A percentile compares a stretch with the other conserved stretches of the same genome.
phyloP scores from a whole-genome alignment of 148 eudicot species.

The Vaccinium corymbosum region DNA sequence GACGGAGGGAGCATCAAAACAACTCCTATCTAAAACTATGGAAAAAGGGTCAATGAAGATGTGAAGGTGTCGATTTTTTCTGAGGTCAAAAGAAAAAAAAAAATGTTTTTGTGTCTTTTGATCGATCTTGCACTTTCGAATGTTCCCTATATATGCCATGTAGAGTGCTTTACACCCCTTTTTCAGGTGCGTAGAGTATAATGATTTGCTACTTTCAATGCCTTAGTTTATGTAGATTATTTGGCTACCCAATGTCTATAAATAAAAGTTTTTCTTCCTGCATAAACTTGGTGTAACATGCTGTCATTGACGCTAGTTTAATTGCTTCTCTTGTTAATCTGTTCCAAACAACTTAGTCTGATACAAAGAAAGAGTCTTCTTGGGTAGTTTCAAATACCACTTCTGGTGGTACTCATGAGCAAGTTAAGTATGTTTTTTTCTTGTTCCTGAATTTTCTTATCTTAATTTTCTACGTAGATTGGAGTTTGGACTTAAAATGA shows the following conservation, averaged over 20 bases:
- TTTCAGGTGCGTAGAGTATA: background rate
- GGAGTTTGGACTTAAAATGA: background rate
- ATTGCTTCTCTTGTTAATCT: slow-evolving; percentile 62
- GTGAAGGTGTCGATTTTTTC: background rate
- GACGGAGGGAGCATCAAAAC: too few species aligned
- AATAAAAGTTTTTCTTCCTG: background rate
- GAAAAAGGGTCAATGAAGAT: too few species aligned
- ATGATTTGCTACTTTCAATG: background rate
- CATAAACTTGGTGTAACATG: slow-evolving; percentile 32
- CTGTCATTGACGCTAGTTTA: slow-evolving; percentile 62
- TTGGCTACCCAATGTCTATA: too few species aligned
- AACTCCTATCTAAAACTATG: too few species aligned
- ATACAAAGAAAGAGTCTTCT: slow-evolving; percentile 83
- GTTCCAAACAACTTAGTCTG: slow-evolving; percentile 74
- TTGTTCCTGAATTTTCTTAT: background rate
- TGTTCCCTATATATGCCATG: background rate
- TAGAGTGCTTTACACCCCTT: background rate
- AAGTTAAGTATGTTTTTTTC: slow-evolving; percentile 49
- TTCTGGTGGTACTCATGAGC: slow-evolving; percentile 73
- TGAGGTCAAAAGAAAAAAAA: background rate
- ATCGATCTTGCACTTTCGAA: background rate
- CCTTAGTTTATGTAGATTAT: background rate
- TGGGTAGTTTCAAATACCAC: slow-evolving; percentile 85
- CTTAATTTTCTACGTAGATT: background rate
- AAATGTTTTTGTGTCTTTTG: background rate